Percentiles rank a stretch among this genome's conserved stretches.
Evolutionary conservation across 2,329 filamentous ascomycete species (phyloP).

Genomic region (Cyclaneusma minus): DNA sequence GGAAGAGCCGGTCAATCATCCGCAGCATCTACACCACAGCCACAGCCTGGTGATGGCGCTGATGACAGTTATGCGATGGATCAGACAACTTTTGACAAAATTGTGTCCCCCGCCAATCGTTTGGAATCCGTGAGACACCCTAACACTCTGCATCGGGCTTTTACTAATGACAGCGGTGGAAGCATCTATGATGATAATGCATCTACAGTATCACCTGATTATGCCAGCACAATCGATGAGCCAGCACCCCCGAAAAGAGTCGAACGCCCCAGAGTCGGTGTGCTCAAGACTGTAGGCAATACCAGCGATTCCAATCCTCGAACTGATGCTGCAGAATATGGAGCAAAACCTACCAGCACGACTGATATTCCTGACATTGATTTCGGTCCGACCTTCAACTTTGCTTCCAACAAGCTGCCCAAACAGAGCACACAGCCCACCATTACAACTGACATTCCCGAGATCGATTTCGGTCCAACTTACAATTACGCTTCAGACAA

Average conservation of each 20-base stretch:
- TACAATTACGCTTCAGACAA: slow-evolving; percentile 38
- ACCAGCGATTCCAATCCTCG: slow-evolving; percentile 4
- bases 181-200: slow-evolving; percentile 44
- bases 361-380: slow-evolving; percentile 68
- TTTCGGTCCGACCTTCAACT: slow-evolving; percentile 72
- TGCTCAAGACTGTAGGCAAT: slow-evolving; percentile 60
- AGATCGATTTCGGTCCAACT: slow-evolving; percentile 77
- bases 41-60: slow-evolving; percentile 30
- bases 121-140: not conserved
- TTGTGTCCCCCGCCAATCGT: too few species aligned
- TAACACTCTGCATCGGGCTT: slow-evolving; percentile 13
- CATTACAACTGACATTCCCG: slow-evolving; percentile 41
- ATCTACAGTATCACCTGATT: slow-evolving; percentile 56
- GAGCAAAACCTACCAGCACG: not conserved
- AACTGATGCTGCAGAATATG: slow-evolving; percentile 3
- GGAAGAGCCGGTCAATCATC: too few species aligned
- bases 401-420: slow-evolving; percentile 25
- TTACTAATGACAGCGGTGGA: slow-evolving; percentile 16
- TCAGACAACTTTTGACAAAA: slow-evolving; percentile 30
- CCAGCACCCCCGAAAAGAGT: slow-evolving; percentile 28
- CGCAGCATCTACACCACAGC: slow-evolving; percentile 21
- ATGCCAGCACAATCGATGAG: slow-evolving; percentile 45
- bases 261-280: slow-evolving; percentile 61
- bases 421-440: not conserved
- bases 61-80: slow-evolving; percentile 30